Evolutionary conservation across 192 early-diverging fungal genomes (phyloP), one percentile per base, ranked within the genome.

Genomic region (Diversispora epigaea): DNA sequence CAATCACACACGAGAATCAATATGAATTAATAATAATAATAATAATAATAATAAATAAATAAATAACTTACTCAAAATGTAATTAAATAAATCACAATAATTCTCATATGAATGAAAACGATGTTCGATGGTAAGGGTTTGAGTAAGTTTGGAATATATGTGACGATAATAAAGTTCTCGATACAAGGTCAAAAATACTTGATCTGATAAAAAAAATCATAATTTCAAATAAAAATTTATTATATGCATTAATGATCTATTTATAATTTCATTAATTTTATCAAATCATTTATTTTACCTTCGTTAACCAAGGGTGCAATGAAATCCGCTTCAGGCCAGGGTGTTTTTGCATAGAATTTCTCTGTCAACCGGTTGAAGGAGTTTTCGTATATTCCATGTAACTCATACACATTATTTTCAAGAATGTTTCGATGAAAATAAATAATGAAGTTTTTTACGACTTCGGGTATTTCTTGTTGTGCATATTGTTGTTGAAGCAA

Each of bases 61-160:
- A 3, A 46, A 58, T 46, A 14, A 82, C 86, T 86, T 84, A 93
- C 89, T 95, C 77, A 98, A 83, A 61, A 98, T 95, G 78, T 93
- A 94, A 86, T 97, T 96, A 87, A 98, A 98, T 70, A 98, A 82
- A 78, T 94, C 94, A 82, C 94, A 95, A 86, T 98, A 98, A 88
- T 98, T 98, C 79, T 91, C 89, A 84, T 96, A 98, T 67, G 94
- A 96, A 52, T 90, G 89, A 83, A 96, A 90, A 52, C 96, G 92
- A 77, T 93, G 89, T 77, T 98, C 93, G 65, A 96, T 85, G 72
- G 91, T 32, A 32, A 32, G 25, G 2, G 25, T 90, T 62, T 95
- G 96, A 9, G 91, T 89, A 71, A 97, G 84, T 77, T 92, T 94
- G 66, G 96, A 87, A 84, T 97, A 97, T 65, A 97, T 95, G 81